A percentile compares a stretch with the other conserved stretches of the same genome.
These are phyloP conservation scores for Emydomyces testavorans DNA, from an alignment of 2,329 filamentous ascomycete species.

Conservation along the genomic window DNA sequence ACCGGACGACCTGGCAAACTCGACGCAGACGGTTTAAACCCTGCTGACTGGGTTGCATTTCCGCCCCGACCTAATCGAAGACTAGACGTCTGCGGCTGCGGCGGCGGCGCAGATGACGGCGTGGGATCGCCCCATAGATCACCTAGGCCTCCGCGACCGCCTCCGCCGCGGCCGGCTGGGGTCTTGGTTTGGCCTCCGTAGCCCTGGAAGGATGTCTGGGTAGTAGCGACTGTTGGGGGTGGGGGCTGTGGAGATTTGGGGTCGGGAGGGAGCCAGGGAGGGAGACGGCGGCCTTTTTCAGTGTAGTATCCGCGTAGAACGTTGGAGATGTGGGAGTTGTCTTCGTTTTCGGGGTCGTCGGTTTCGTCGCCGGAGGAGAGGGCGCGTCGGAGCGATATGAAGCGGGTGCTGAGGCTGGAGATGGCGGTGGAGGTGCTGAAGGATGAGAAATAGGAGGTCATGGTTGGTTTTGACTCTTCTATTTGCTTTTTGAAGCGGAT, in stretches of 20 bases:
- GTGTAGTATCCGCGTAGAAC: constrained; percentile 86
- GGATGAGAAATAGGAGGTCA: constrained; percentile 74
- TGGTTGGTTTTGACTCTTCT: constrained; percentile 33
- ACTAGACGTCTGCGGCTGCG: constrained; percentile 29
- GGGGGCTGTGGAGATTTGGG: constrained; percentile 49
- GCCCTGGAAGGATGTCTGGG: constrained; percentile 42
- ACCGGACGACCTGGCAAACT: constrained; percentile 14
- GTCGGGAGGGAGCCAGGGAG: constrained; percentile 78
- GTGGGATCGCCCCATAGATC: constrained; percentile 47
- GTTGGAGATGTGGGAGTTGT: constrained; percentile 90
- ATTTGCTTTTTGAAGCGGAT: not conserved
- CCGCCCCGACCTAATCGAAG: constrained; percentile 27
- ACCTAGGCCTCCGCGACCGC: constrained; percentile 40
- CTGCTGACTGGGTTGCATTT: constrained; percentile 4
- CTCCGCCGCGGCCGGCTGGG: constrained; percentile 28
- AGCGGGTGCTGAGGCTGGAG: constrained; percentile 45
- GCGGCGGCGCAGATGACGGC: constrained; percentile 20
- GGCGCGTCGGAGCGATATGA: constrained; percentile 45
- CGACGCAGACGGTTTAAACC: constrained; percentile 15
- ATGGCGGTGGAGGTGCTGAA: constrained; percentile 35
- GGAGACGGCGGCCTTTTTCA: constrained; percentile 72
- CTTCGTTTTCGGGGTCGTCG: constrained; percentile 46
- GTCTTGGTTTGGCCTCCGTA: constrained; percentile 22
- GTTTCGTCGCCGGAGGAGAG: constrained; percentile 33
- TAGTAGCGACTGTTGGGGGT: constrained; percentile 40